Percentiles rank a stretch among this genome's conserved stretches.
Conservation (phyloP, 805 yeast species). For the Wickerhamiella domercqiae region DNA sequence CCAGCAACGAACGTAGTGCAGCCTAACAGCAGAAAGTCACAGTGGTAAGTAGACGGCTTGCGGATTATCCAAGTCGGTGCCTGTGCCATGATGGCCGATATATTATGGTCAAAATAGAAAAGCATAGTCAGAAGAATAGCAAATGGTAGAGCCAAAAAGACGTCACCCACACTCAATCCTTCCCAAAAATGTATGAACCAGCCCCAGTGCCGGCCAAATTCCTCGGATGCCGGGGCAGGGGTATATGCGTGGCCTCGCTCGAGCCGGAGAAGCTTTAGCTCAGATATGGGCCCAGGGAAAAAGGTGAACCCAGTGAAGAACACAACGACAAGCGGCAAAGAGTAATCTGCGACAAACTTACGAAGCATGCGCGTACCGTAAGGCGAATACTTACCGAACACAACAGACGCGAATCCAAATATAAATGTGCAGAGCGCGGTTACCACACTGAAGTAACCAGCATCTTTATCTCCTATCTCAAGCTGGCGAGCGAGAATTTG, state of each 20-base stretch:
- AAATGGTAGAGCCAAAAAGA: conserved; percentile 85
- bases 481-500: conserved; percentile 69
- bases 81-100: conserved; percentile 86
- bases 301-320: conserved; percentile 90
- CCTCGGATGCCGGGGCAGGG: conserved; percentile 38
- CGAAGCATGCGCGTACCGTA: conserved; percentile 47
- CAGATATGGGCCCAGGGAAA: conserved; percentile 63
- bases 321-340: conserved; percentile 67
- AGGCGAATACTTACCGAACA: conserved; percentile 47
- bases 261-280: conserved; percentile 40
- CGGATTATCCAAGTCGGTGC: conserved; percentile 61
- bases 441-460: conserved; percentile 61
- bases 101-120: conserved; percentile 91
- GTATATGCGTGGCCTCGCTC: conserved; percentile 59
- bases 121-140: conserved; percentile 70
- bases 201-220: conserved; percentile 31
- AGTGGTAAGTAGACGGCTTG: conserved; percentile 85
- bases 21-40: conserved; percentile 77
- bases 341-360: conserved; percentile 67
- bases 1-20: conserved; percentile 80
- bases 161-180: conserved; percentile 45
- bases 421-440: conserved; percentile 62
- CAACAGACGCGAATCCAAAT: conserved; percentile 48
- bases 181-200: conserved; percentile 77
- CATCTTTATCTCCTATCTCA: conserved; percentile 22